A percentile compares a stretch with the other conserved stretches of the same genome.
Conservation (phyloP, 805 yeast genomes). For the Hermanozyma aechmeae region DNA sequence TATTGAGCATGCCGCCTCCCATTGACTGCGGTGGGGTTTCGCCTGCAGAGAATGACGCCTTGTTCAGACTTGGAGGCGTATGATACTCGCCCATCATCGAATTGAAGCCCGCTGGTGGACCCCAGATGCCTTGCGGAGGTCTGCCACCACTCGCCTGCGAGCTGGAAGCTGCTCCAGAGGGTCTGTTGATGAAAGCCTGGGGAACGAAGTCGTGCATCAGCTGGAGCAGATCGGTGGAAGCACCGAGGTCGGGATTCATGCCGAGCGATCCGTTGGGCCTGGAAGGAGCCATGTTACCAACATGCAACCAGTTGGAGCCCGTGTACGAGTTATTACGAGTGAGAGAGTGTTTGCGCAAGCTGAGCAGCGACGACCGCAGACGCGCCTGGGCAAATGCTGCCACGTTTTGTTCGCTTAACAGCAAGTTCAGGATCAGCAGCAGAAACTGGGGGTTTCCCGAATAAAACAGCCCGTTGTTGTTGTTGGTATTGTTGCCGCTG, state of each 20-base stretch:
- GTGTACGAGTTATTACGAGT: conserved; percentile 31
- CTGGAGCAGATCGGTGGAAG: conserved; percentile 32
- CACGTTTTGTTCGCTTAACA: conserved; percentile 30
- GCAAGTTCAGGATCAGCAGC: conserved; percentile 31
- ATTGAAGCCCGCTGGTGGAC: conserved; percentile 15
- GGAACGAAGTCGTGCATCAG: conserved; percentile 37
- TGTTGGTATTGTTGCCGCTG: no score
- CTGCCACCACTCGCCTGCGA: no score
- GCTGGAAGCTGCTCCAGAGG: conserved; percentile 13
- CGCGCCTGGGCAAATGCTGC: conserved; percentile 12
- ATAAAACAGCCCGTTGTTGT: no score
- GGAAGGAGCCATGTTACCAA: conserved; percentile 32
- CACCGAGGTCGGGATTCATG: conserved; percentile 13
- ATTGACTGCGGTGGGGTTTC: conserved; percentile 11
- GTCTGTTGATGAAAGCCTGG: conserved; percentile 24
- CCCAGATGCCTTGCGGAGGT: no score
- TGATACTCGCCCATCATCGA: conserved; percentile 33
- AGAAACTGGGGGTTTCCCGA: no score
- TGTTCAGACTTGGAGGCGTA: conserved; percentile 28
- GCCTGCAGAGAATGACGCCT: conserved; percentile 18
- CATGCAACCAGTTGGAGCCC: conserved; percentile 33
- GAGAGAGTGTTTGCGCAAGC: conserved; percentile 33
- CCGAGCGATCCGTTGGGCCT: conserved; percentile 6
- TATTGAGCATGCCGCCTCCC: conserved; percentile 1
- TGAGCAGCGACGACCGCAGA: conserved; percentile 27